Evolutionary conservation across 805 yeast species (phyloP).

Genomic region (Pichia nanzhaoensis): DNA sequence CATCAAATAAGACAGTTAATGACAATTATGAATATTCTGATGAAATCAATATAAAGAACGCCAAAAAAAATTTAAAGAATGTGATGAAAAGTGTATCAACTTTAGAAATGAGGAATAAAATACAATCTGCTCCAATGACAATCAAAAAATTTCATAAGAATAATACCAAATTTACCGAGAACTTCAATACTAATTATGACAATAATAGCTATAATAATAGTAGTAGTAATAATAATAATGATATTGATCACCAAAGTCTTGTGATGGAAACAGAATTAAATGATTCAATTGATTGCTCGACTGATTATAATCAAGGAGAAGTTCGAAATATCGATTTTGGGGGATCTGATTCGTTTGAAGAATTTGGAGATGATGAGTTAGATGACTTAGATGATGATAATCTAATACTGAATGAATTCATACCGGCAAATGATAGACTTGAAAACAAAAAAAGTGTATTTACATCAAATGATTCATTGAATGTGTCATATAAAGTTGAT

Average conservation of each 20-base stretch:
- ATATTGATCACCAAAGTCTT: no score
- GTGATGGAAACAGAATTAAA: neutral
- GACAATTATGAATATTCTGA: conserved; percentile 42
- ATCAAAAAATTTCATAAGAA: neutral
- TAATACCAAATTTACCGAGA: neutral
- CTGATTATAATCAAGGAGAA: conserved; percentile 20
- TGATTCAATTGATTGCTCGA: conserved; percentile 14
- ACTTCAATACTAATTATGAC: neutral
- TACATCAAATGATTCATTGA: conserved; percentile 20
- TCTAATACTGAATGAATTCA: neutral
- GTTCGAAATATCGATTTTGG: conserved; percentile 27
- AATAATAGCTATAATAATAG: neutral
- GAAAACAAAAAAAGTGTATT: neutral
- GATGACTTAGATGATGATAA: conserved; percentile 12
- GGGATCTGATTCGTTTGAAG: conserved; percentile 22
- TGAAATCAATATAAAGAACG: conserved; percentile 43
- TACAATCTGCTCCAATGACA: neutral
- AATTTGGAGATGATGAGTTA: conserved; percentile 14
- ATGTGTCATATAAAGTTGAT: conserved; percentile 27
- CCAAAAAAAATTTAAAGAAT: conserved; percentile 36
- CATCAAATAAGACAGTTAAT: conserved; percentile 21
- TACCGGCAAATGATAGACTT: conserved; percentile 4
- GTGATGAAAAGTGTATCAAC: conserved; percentile 31
- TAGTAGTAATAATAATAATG: neutral
- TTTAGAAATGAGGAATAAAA: conserved; percentile 21